Evolutionary conservation across 352 stramenopile genomes (phyloP).

Genomic region (Phytophthora cactorum): DNA sequence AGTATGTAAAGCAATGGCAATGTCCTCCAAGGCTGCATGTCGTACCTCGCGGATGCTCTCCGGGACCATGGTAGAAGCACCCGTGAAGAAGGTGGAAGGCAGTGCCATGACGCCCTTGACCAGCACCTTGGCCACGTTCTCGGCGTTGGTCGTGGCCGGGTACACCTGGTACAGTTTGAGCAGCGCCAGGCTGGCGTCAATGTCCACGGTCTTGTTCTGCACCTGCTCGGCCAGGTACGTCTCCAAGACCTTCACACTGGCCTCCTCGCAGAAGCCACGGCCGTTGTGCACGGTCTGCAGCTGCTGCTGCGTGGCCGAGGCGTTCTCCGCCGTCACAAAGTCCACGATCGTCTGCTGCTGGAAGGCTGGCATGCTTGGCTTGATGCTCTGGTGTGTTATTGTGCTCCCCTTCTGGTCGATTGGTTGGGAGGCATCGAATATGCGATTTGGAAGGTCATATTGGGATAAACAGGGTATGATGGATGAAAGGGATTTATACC

Average conservation of each 20-base stretch:
- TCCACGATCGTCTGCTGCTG: slow-evolving; percentile 69
- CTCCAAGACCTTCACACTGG: slow-evolving; percentile 59
- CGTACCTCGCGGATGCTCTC: slow-evolving; percentile 73
- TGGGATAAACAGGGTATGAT: slow-evolving; percentile 7
- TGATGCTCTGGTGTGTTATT: slow-evolving; percentile 20
- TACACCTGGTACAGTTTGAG: slow-evolving; percentile 88
- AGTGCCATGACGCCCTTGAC: slow-evolving; percentile 73
- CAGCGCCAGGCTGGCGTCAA: slow-evolving; percentile 81
- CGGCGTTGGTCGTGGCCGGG: slow-evolving; percentile 55
- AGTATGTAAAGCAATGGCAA: slow-evolving; percentile 3
- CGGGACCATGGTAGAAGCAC: slow-evolving; percentile 69
- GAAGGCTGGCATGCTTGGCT: slow-evolving; percentile 62
- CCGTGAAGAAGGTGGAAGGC: slow-evolving; percentile 82
- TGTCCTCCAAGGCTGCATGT: background rate
- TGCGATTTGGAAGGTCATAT: slow-evolving; percentile 18
- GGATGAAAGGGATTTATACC: background rate
- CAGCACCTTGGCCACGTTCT: slow-evolving; percentile 71
- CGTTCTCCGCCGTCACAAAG: slow-evolving; percentile 52
- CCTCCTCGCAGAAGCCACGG: slow-evolving; percentile 56
- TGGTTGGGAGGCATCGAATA: slow-evolving; percentile 35
- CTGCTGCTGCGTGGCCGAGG: slow-evolving; percentile 65
- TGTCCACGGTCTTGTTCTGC: slow-evolving; percentile 58
- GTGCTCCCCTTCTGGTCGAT: slow-evolving; percentile 24
- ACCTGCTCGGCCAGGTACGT: slow-evolving; percentile 83
- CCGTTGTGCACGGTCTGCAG: slow-evolving; percentile 55